Evolutionary conservation across 345 rosid genomes (phyloP).

Genomic region (Tarenaya hassleriana): DNA sequence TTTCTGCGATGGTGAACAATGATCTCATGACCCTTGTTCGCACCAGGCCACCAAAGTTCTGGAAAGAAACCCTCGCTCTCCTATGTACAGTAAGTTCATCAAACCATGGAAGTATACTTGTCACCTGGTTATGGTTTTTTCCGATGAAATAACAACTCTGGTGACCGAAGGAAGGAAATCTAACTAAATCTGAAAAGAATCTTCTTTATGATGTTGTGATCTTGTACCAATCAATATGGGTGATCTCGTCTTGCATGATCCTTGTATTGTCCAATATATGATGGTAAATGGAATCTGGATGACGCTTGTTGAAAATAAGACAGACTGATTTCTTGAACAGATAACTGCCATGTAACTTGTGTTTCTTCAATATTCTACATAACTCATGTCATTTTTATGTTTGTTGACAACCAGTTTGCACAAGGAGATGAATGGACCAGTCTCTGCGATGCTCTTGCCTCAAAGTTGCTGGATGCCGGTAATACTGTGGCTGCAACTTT

Average conservation of each 20-base stretch:
- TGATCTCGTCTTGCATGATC: no score
- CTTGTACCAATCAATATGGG: no score
- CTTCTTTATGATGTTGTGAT: no score
- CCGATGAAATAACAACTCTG: no score
- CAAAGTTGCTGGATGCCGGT: constrained; percentile 69
- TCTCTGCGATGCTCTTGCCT: constrained; percentile 79
- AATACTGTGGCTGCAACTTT: constrained; percentile 86
- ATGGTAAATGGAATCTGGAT: no score
- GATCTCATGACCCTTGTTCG: constrained; percentile 75
- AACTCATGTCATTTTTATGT: constrained; percentile 16
- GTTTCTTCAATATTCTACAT: constrained; percentile 1
- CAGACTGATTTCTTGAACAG: neutral
- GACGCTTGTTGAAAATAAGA: no score
- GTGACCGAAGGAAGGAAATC: no score
- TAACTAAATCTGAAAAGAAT: no score
- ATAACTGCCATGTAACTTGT: constrained; percentile 4
- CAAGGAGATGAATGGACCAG: constrained; percentile 80
- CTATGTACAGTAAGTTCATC: constrained; percentile 71
- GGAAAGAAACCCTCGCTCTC: constrained; percentile 98
- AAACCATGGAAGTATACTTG: constrained; percentile 6
- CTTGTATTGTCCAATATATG: no score
- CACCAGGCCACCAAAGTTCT: constrained; percentile 69
- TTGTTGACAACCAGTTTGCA: constrained; percentile 62
- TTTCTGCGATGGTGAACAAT: constrained; percentile 90
- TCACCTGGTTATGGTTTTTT: no score